Evolutionary conservation across 1,139 yeast species (phyloP).

Genomic region (Pichia sp.): DNA sequence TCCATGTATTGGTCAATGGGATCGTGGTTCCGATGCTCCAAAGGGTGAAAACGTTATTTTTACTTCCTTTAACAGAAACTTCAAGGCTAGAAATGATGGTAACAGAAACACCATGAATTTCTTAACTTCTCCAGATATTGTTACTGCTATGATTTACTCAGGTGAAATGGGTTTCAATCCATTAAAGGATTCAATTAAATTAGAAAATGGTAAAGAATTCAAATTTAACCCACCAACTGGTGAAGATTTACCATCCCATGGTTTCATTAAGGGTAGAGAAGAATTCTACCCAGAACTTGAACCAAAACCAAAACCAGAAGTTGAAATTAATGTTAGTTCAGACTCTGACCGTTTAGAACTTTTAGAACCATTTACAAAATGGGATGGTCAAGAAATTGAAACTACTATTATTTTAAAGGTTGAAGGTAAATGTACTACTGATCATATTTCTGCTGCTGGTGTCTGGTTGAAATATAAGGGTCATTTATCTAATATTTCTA

Average conservation of each 20-base stretch:
- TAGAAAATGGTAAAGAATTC: conserved; percentile 62
- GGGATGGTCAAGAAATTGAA: conserved; percentile 77
- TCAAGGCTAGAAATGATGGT: conserved; percentile 96
- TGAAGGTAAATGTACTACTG: conserved; percentile 97
- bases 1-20: conserved; percentile 99
- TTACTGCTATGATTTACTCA: conserved; percentile 92
- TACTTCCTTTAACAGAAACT: conserved; percentile 94
- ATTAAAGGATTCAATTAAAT: conserved; percentile 62
- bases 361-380: conserved; percentile 80
- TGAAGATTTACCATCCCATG: conserved; percentile 72
- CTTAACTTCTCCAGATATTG: conserved; percentile 93
- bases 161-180: conserved; percentile 91
- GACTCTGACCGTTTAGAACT: conserved; percentile 75
- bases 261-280: conserved; percentile 76
- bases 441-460: conserved; percentile 98
- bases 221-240: conserved; percentile 79
- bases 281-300: conserved; percentile 79
- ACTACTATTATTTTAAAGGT: conserved; percentile 79
- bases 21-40: conserved; percentile 56
- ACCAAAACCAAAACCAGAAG: conserved; percentile 69
- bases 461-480: conserved; percentile 99
- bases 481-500: conserved; percentile 88
- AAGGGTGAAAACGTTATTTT: conserved; percentile 79
- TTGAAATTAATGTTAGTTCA: conserved; percentile 69
- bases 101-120: conserved; percentile 96